Evolutionary conservation across 2,329 filamentous ascomycete genomes (phyloP), one percentile per base, ranked within the genome.

Genomic region (Purpureocillium takamizusanense): DNA sequence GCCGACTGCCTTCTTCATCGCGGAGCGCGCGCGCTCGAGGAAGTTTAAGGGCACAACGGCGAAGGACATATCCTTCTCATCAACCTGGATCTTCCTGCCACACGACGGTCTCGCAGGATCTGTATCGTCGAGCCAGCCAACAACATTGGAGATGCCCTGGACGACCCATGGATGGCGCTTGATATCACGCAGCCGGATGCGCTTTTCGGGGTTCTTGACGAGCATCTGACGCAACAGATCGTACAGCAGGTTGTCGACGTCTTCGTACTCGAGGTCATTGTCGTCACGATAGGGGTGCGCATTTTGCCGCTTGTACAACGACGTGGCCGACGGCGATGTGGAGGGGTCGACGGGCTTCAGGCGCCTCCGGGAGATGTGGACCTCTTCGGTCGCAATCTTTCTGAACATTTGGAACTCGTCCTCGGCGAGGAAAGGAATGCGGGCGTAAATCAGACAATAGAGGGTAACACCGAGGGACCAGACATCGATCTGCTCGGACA

Each of bases 401-500:
- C 81, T 78, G 66, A 95, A 95, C 67, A 98, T 83, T 44, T 86
- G 84, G 57, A 84, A 95, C 51, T 94, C 87, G 50, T 94, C 89
- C 54, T 92, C 83, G 36, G 88, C 88, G 49, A 94, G 74, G 55
- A 97, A 98, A 0, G 92, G 92, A 31, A 95, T 86, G 38, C 92
- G 86, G 12, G 88, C 92, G 56, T 84, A 98, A 39, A 98, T 80
- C 58, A 98, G 80, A 54, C 90, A 95, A 62, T 95, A 98, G 2
- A 98, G 74, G 0, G 92, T 98, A 15, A 98, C 87, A 16, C 92
- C 92, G 16, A 98, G 70, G 10, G 92, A 95, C 92, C 92, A 98
- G 13, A 98, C 82, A 54, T 98, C 92, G 49, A 98, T 95, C 51
- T 94, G 86, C 51, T 87, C 86, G 4, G 88, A 95, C 31, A 98